Evolutionary conservation across 2,329 filamentous ascomycete species (phyloP).

Genomic region (Botrytis squamosa): DNA sequence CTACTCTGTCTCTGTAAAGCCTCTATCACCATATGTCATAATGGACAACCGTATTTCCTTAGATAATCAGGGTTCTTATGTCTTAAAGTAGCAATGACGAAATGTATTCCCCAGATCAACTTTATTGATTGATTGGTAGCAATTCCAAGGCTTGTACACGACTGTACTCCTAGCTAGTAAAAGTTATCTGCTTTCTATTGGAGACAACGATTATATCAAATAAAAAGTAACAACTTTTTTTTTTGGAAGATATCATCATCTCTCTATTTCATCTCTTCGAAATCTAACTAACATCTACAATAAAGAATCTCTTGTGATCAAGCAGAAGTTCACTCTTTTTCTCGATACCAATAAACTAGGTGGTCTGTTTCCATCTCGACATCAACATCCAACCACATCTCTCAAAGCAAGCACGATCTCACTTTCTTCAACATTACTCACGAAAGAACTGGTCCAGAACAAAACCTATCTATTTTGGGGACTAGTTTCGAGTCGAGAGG

Average conservation of each 20-base stretch:
- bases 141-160: not conserved
- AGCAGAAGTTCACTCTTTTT: not conserved
- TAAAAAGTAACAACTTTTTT: not conserved
- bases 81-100: constrained; percentile 14
- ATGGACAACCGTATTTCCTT: not conserved
- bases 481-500: constrained; percentile 13
- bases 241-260: not conserved
- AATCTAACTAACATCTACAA: not conserved
- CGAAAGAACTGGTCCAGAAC: constrained; percentile 10
- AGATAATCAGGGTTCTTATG: not conserved
- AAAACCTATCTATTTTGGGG: constrained; percentile 23
- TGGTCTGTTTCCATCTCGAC: not conserved
- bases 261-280: not conserved
- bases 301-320: constrained; percentile 9
- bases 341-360: not conserved
- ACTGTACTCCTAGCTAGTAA: not conserved
- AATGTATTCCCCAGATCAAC: constrained; percentile 15
- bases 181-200: not conserved
- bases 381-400: constrained; percentile 22
- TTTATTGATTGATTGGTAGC: constrained; percentile 6
- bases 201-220: constrained; percentile 1
- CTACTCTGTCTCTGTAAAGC: not conserved
- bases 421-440: constrained; percentile 5
- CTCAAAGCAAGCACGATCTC: constrained; percentile 21
- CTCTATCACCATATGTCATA: not conserved